Base-by-base conservation (phyloP, 495 filamentous ascomycete genomes). In the Xylaria telfairii region DNA sequence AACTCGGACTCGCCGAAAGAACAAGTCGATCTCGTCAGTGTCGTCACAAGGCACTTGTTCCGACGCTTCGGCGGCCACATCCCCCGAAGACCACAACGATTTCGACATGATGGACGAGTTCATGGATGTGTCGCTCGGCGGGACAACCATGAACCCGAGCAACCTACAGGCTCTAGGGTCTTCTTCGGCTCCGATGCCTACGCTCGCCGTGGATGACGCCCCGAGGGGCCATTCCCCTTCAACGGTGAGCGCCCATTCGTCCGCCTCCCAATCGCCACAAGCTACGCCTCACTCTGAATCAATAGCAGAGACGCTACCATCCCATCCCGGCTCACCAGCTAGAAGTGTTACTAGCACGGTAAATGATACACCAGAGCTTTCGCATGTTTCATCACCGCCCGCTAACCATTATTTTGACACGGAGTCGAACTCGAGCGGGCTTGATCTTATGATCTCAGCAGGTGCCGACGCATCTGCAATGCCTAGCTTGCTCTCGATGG, bases 1-100 rank as follows among this genome's bases (percentile, higher is more conserved):
- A 75, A 80, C 86, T 56, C 81, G 83, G 73, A 83, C 87, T 47
- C 68, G 85, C 68, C 78, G 81, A 79, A 82, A 88, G 81, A 81
- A 85, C 83, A 80, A 83, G 80, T 70, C 82, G 63, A 76, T 84
- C 76, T 76, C 86, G 74, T 81, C 83, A 12, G 72, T 81, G 60
- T 75, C 86, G 68, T 80, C 83, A 75, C 77, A 85, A 75, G 79
- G 88, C 68, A 77, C 81, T 8, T 85, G 80, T 67, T 87, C 84
- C n/a, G 83, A 85, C 70, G 81, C 77, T 66, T 87, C 83, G 10
- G 80, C 73, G 10, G 79, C 70, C 57, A 81, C 81, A 53, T 87
- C 86, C 1, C 86, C 87, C 19, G 76, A 73, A 60, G 47, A 77
- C 53, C 77, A 82, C 42, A 79, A 83, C 21, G 81, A 81, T 47